Evolutionary conservation across 2,329 filamentous ascomycete species (phyloP).

Genomic region (Apiospora malaysiana): DNA sequence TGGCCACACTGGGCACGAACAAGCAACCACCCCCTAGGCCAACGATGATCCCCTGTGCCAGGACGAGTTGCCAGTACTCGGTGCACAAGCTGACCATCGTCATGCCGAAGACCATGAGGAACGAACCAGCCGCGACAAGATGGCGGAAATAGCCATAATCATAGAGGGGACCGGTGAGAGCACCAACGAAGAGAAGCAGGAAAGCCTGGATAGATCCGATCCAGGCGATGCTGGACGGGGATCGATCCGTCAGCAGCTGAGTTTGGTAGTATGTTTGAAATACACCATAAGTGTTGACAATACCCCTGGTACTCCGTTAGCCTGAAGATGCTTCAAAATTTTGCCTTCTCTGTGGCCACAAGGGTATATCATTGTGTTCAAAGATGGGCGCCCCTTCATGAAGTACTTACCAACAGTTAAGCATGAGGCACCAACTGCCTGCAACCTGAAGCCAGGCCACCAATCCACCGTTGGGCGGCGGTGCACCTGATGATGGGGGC

Average conservation of each 20-base stretch:
- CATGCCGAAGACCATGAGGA: slow-evolving; percentile 61
- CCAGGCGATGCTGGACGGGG: slow-evolving; percentile 49
- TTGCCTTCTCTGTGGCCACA: too few relatives aligned
- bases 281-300: slow-evolving; percentile 54
- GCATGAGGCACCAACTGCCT: slow-evolving; percentile 25
- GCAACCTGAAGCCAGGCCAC: slow-evolving; percentile 32
- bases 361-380: background rate
- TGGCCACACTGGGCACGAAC: slow-evolving; percentile 42
- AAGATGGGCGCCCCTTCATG: too few relatives aligned
- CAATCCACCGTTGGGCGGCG: slow-evolving; percentile 20
- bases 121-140: slow-evolving; percentile 56
- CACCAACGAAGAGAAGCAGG: slow-evolving; percentile 49
- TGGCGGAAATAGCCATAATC: slow-evolving; percentile 59
- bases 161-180: slow-evolving; percentile 20
- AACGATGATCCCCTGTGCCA: slow-evolving; percentile 43
- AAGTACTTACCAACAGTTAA: background rate
- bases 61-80: slow-evolving; percentile 49
- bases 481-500: background rate
- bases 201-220: slow-evolving; percentile 55
- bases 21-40: slow-evolving; percentile 43
- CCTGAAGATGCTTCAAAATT: background rate
- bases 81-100: slow-evolving; percentile 63
- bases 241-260: slow-evolving; percentile 40
- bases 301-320: slow-evolving; percentile 37
- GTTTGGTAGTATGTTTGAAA: slow-evolving; percentile 59